A percentile compares a stretch with the other conserved stretches of the same genome.
Evolutionary conservation across 1,284 basidiomycete species (phyloP).

Genomic region (Austroboletus olivaceoglutinosus): DNA sequence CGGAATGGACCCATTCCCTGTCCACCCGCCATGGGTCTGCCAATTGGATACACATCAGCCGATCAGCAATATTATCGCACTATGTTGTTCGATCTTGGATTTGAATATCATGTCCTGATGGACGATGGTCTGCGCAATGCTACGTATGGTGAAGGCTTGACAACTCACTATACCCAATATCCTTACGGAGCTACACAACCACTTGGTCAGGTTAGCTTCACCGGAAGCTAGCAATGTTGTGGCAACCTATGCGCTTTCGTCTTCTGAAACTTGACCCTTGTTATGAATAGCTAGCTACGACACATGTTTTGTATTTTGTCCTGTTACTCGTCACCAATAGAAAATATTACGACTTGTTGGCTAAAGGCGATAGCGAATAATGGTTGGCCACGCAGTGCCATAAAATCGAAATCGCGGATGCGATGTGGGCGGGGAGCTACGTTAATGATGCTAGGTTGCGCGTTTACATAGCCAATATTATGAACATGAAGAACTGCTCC

Average conservation of each 20-base stretch:
- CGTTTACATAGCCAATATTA: constrained; percentile 59
- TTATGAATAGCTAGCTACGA: constrained; percentile 14
- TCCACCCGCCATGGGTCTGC: constrained; percentile 14
- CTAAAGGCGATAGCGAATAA: constrained; percentile 67
- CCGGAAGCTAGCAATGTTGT: constrained; percentile 19
- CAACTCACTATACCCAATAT: constrained; percentile 32
- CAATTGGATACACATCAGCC: constrained; percentile 38
- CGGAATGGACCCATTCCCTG: constrained; percentile 19
- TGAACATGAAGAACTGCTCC: constrained; percentile 70
- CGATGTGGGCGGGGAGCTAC: constrained; percentile 60
- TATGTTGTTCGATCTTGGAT: constrained; percentile 70
- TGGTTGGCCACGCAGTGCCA: constrained; percentile 54
- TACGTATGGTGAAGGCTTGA: constrained; percentile 26
- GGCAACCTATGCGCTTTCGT: not conserved
- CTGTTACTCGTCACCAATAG: constrained; percentile 45
- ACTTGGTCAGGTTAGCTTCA: constrained; percentile 23
- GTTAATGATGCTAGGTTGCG: constrained; percentile 57
- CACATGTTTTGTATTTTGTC: constrained; percentile 19
- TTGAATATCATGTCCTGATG: constrained; percentile 34
- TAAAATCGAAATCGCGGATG: constrained; percentile 73
- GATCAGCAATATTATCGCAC: constrained; percentile 67
- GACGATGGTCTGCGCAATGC: constrained; percentile 26
- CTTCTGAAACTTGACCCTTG: constrained; percentile 3
- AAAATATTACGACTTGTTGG: constrained; percentile 49
- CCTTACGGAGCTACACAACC: constrained; percentile 31